Percentiles rank a stretch among this genome's conserved stretches.
These are phyloP conservation scores for Halenospora varia DNA, from an alignment of 495 filamentous ascomycete genomes.

Conservation along the genomic window DNA sequence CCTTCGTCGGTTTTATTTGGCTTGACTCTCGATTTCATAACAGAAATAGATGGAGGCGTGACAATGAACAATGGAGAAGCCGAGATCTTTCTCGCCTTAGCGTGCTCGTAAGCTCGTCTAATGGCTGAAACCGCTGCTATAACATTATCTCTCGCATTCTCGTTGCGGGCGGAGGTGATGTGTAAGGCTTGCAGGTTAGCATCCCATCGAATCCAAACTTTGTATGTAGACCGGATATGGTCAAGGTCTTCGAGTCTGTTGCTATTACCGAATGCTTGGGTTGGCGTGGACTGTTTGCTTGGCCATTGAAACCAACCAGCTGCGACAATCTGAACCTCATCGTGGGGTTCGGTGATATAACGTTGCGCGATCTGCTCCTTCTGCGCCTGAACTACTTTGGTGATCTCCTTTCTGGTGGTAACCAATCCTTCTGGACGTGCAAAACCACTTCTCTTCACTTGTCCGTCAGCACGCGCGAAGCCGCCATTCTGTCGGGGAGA, in stretches of 20 bases:
- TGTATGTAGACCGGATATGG: slow-evolving; percentile 32
- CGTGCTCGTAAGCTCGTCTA: slow-evolving; percentile 31
- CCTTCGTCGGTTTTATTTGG: slow-evolving; percentile 3
- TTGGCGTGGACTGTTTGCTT: slow-evolving; percentile 31
- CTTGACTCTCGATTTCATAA: slow-evolving; percentile 8
- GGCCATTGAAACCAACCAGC: slow-evolving; percentile 43
- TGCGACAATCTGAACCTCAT: background rate
- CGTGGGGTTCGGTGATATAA: slow-evolving; percentile 5
- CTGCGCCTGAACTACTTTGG: background rate
- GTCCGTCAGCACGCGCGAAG: background rate
- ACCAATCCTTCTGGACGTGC: background rate
- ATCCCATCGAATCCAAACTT: slow-evolving; percentile 34
- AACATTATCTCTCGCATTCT: slow-evolving; percentile 21
- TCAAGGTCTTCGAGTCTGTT: slow-evolving; percentile 43
- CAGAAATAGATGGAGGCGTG: slow-evolving; percentile 28
- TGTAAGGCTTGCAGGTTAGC: slow-evolving; percentile 28
- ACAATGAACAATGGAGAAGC: slow-evolving; percentile 36
- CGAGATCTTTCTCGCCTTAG: slow-evolving; percentile 29
- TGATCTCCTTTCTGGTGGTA: background rate
- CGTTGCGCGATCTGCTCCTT: background rate
- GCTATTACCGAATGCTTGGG: slow-evolving; percentile 38
- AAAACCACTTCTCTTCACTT: background rate
- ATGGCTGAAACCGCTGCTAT: slow-evolving; percentile 34
- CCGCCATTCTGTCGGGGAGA: background rate
- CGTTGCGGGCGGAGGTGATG: slow-evolving; percentile 25